Percentiles rank a stretch among this genome's conserved stretches.
Conservation (phyloP, 768 basidiomycete species). For the Boletus sensibilis region DNA sequence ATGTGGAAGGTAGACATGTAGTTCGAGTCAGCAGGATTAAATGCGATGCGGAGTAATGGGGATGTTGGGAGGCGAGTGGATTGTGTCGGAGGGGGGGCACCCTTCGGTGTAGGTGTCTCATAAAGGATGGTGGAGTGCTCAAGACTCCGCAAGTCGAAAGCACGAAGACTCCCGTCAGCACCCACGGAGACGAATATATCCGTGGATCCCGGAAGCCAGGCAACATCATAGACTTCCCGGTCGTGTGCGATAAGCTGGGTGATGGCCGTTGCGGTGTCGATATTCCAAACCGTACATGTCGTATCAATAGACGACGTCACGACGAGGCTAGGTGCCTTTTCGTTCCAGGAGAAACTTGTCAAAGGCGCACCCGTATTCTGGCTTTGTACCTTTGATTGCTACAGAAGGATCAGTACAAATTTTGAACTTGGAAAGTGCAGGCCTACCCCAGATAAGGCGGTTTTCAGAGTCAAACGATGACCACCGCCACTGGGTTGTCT, state of each 20-base stretch:
- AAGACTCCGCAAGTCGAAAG: slow-evolving; percentile 93
- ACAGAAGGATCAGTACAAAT: slow-evolving; percentile 12
- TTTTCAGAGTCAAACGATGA: slow-evolving; percentile 70
- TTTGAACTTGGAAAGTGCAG: slow-evolving; percentile 2
- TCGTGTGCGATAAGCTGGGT: slow-evolving; percentile 98
- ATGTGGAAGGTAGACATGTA: slow-evolving; percentile 98
- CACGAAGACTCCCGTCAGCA: slow-evolving; percentile 93
- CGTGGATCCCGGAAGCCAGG: slow-evolving; percentile 95
- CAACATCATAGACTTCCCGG: slow-evolving; percentile 94
- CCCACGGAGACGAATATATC: slow-evolving; percentile 99
- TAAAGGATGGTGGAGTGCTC: slow-evolving; percentile 99
- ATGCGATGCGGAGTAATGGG: slow-evolving; percentile 82
- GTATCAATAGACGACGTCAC: slow-evolving; percentile 99
- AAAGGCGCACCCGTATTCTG: slow-evolving; percentile 84
- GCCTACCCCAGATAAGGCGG: slow-evolving; percentile 78
- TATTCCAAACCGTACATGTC: slow-evolving; percentile 99
- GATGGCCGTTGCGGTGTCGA: slow-evolving; percentile 88
- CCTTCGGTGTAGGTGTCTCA: slow-evolving; percentile 84
- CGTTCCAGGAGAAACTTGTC: slow-evolving; percentile 98
- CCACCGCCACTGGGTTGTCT: slow-evolving; percentile 54
- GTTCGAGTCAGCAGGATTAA: slow-evolving; percentile 89
- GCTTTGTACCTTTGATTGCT: slow-evolving; percentile 90
- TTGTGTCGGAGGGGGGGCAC: slow-evolving; percentile 56
- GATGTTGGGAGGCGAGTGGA: slow-evolving; percentile 72
- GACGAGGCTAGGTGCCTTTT: slow-evolving; percentile 83